phyloP scores from a whole-genome alignment of 2,329 filamentous ascomycete genomes.

The Phoma herbarum region DNA sequence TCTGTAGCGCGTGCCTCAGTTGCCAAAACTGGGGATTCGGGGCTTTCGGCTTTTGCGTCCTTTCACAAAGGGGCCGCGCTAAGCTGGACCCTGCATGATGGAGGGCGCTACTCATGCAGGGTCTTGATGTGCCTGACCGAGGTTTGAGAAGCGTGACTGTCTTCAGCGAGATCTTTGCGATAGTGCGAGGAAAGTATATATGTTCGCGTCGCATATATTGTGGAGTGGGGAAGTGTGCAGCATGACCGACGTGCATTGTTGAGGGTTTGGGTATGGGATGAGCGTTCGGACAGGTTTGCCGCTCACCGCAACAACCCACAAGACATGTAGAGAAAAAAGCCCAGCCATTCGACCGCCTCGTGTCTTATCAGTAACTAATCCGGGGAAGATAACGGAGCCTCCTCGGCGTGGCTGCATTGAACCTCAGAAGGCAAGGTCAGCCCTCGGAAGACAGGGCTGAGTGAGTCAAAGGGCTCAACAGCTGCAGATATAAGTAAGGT shows the following conservation, averaged over 20 bases:
- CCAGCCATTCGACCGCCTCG: constrained; percentile 30
- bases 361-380: constrained; percentile 42
- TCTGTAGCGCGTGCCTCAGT: constrained; percentile 10
- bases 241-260: no score
- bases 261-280: not conserved
- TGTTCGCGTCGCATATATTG: no score
- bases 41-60: not conserved
- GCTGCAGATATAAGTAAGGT: not conserved
- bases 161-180: not conserved
- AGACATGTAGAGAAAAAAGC: constrained; percentile 6
- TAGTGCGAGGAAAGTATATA: not conserved
- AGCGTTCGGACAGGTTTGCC: constrained; percentile 2
- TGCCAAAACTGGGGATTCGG: constrained; percentile 5
- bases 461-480: constrained; percentile 23
- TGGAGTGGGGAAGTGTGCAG: no score
- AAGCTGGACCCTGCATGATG: constrained; percentile 12
- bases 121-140: constrained; percentile 13
- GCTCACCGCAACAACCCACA: constrained; percentile 11
- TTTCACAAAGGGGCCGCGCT: constrained; percentile 5
- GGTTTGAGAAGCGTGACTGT: not conserved
- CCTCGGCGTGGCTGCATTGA: constrained; percentile 21
- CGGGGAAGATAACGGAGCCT: constrained; percentile 31
- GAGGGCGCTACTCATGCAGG: constrained; percentile 6
- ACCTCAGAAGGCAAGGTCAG: constrained; percentile 24
- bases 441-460: constrained; percentile 22